phyloP scores from a whole-genome alignment of 129 eudicot genomes.

The Tanacetum coccineum region DNA sequence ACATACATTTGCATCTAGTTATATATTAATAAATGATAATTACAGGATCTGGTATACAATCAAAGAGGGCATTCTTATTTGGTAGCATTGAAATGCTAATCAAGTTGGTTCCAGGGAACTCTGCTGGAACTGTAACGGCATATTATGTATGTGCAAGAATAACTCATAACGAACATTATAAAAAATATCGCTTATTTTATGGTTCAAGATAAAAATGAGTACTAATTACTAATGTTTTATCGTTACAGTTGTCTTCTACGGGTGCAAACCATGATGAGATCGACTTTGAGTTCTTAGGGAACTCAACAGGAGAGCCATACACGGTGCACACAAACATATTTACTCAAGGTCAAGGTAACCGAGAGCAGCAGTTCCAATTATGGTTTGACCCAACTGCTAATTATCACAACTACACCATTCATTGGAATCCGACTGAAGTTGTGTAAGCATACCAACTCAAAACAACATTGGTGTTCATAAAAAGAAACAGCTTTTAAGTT shows the following conservation, averaged over 20 bases:
- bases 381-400: constrained; percentile 75
- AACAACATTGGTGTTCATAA: neutral
- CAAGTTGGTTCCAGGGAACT: constrained; percentile 50
- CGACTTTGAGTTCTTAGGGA: constrained; percentile 85
- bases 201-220: no score
- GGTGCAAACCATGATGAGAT: constrained; percentile 64
- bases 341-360: constrained; percentile 57
- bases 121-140: constrained; percentile 69
- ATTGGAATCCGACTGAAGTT: constrained; percentile 57
- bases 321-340: constrained; percentile 65
- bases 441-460: constrained; percentile 41
- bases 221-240: neutral
- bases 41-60: constrained; percentile 57
- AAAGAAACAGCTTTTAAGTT: neutral
- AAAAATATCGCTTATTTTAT: neutral
- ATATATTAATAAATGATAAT: no score
- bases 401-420: constrained; percentile 72
- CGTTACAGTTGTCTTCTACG: constrained; percentile 45
- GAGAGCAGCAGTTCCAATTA: constrained; percentile 60
- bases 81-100: constrained; percentile 61
- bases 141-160: constrained; percentile 43
- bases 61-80: constrained; percentile 43
- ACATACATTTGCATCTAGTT: no score
- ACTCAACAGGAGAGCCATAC: constrained; percentile 62
- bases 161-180: neutral